Evolutionary conservation across 352 stramenopile genomes (phyloP).

Genomic region (Pythium oligandrum): DNA sequence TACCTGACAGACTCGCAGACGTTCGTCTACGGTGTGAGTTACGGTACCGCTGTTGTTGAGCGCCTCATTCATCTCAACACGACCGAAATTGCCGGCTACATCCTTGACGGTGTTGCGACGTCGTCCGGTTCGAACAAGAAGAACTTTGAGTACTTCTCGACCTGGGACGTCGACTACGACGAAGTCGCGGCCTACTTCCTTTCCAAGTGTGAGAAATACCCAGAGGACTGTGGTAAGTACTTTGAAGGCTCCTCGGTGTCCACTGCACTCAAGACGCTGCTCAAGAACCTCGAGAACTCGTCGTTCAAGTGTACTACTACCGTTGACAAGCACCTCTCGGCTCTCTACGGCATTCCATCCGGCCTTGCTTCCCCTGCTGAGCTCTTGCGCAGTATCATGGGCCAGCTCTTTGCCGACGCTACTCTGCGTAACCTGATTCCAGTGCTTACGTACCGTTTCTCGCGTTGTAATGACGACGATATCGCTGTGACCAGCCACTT

Average conservation of each 20-base stretch:
- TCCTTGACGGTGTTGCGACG: constrained; percentile 17
- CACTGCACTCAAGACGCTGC: constrained; percentile 8
- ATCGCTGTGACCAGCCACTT: constrained; percentile 12
- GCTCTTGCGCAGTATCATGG: background rate
- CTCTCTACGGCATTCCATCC: constrained; percentile 1
- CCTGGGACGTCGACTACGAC: constrained; percentile 19
- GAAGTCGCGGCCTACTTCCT: constrained; percentile 17
- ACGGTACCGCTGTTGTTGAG: constrained; percentile 12
- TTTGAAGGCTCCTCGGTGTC: constrained; percentile 12
- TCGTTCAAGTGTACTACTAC: constrained; percentile 10
- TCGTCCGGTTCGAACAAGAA: constrained; percentile 3
- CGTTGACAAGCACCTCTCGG: constrained; percentile 8
- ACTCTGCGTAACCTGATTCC: constrained; percentile 14
- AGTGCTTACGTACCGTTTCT: constrained; percentile 12
- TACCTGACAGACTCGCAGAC: constrained; percentile 7
- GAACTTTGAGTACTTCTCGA: constrained; percentile 25
- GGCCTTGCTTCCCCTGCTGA: constrained; percentile 1
- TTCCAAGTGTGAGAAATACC: constrained; percentile 14
- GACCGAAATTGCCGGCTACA: constrained; percentile 8
- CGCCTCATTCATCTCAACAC: constrained; percentile 18
- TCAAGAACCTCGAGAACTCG: constrained; percentile 8
- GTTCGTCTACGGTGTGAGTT: constrained; percentile 19
- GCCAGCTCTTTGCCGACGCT: constrained; percentile 4
- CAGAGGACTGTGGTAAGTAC: constrained; percentile 16
- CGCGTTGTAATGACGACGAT: constrained; percentile 13